Evolutionary conservation across 345 rosid species (phyloP).

Genomic region (Microcos paniculata): DNA sequence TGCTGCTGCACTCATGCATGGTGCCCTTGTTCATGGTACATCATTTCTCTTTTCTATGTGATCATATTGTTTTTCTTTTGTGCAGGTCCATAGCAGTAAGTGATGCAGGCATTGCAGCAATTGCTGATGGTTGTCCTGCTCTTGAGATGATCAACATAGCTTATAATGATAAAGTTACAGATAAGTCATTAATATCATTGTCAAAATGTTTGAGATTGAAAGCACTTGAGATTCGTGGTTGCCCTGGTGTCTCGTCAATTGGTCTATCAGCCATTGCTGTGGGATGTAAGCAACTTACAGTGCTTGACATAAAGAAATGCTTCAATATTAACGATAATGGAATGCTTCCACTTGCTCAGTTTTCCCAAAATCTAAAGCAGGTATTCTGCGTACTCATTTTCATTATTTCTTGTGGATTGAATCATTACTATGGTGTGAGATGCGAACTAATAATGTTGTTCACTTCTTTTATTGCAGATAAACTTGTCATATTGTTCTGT

Average conservation of each 20-base stretch:
- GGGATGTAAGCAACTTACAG: slow-evolving; percentile 35
- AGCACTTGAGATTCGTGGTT: slow-evolving; percentile 43
- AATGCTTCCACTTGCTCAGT: slow-evolving; percentile 45
- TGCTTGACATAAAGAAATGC: slow-evolving; percentile 48
- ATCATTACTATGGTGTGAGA: not conserved
- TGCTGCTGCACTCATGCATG: not conserved
- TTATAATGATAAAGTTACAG: slow-evolving; percentile 42
- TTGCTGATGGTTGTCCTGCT: slow-evolving; percentile 32
- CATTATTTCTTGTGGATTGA: not conserved
- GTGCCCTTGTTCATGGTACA: not conserved
- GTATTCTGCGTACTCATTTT: slow-evolving; percentile 10
- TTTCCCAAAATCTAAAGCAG: slow-evolving; percentile 45
- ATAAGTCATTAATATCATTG: slow-evolving; percentile 36
- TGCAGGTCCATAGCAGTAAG: slow-evolving; percentile 34
- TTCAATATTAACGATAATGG: slow-evolving; percentile 37
- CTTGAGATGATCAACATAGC: slow-evolving; percentile 45
- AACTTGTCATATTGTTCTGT: slow-evolving; percentile 47
- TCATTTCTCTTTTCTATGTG: not conserved
- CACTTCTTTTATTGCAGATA: slow-evolving; percentile 32
- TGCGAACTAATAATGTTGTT: not conserved
- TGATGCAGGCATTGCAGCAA: slow-evolving; percentile 32
- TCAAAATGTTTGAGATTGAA: slow-evolving; percentile 35
- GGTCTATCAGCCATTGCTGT: slow-evolving; percentile 41
- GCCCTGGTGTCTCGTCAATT: slow-evolving; percentile 36
- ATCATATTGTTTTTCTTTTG: not conserved